Percentiles rank a stretch among this genome's conserved stretches.
These are phyloP conservation scores for Penicillium crustosum DNA, from an alignment of 2,329 filamentous ascomycete species.

Conservation along the genomic window DNA sequence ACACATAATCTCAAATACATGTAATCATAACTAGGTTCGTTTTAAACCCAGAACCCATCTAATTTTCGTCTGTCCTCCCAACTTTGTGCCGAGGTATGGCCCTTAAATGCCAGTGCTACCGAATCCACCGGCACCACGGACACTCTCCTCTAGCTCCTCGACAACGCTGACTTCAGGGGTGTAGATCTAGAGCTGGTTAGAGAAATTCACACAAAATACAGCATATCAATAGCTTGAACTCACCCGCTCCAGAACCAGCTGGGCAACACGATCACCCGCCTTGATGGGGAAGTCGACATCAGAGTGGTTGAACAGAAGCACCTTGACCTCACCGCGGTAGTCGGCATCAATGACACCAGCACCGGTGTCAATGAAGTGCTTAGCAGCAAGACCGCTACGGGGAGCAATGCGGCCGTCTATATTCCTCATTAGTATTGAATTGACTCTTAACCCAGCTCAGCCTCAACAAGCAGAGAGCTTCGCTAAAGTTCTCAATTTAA, in stretches of 20 bases:
- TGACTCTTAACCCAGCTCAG: neutral
- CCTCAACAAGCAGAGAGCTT: neutral
- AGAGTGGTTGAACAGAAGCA: conserved; percentile 89
- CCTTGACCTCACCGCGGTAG: conserved; percentile 90
- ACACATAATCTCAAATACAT: neutral
- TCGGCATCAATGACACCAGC: conserved; percentile 97
- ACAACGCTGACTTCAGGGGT: conserved; percentile 93
- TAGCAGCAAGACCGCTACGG: conserved; percentile 84
- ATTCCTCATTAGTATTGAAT: conserved; percentile 2
- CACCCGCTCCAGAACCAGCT: conserved; percentile 84
- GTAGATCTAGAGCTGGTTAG: conserved; percentile 61
- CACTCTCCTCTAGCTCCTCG: conserved; percentile 81
- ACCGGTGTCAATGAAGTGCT: conserved; percentile 94
- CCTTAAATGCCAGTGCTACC: conserved; percentile 70
- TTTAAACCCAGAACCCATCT: neutral
- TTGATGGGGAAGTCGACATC: conserved; percentile 79
- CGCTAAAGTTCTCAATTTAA: neutral
- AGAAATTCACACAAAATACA: neutral
- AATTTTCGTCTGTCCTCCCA: conserved; percentile 1
- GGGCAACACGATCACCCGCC: conserved; percentile 86
- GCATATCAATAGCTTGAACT: conserved; percentile 19
- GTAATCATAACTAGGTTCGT: conserved; percentile 1
- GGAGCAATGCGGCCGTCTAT: conserved; percentile 85
- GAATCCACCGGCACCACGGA: conserved; percentile 85
- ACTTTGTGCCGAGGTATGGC: neutral